phyloP scores from a whole-genome alignment of 2,329 filamentous ascomycete genomes.

The Didymella glomerata region DNA sequence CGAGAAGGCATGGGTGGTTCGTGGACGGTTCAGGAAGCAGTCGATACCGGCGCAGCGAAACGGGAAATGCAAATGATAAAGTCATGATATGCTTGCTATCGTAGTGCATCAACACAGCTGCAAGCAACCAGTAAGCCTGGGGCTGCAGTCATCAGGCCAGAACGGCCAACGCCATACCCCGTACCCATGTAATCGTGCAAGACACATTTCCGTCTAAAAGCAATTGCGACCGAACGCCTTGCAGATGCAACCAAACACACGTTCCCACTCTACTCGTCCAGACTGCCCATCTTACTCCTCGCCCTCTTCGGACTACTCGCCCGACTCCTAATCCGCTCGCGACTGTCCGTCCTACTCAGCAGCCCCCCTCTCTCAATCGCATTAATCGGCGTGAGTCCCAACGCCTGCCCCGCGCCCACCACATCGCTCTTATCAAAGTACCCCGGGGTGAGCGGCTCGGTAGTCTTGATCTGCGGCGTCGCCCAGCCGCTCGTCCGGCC shows the following conservation, averaged over 20 bases:
- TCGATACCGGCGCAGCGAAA: too few relatives aligned
- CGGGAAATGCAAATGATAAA: too few relatives aligned
- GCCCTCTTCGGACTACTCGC: slow-evolving; percentile 56
- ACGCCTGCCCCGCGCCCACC: slow-evolving; percentile 40
- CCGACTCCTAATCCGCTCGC: slow-evolving; percentile 73
- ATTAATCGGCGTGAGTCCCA: slow-evolving; percentile 42
- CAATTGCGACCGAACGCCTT: neutral
- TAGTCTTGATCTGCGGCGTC: slow-evolving; percentile 67
- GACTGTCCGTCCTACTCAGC: slow-evolving; percentile 82
- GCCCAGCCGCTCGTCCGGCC: slow-evolving; percentile 72
- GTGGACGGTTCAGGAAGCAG: too few relatives aligned
- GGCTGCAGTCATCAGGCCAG: neutral
- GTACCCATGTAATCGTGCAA: neutral
- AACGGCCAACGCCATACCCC: neutral
- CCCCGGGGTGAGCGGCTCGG: slow-evolving; percentile 23
- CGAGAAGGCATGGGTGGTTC: too few relatives aligned
- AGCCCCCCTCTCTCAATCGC: slow-evolving; percentile 70
- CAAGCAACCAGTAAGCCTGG: too few relatives aligned
- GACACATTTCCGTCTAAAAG: too few relatives aligned
- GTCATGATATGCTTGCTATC: too few relatives aligned
- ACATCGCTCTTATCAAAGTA: slow-evolving; percentile 36
- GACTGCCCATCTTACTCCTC: slow-evolving; percentile 26
- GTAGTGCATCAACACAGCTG: too few relatives aligned
- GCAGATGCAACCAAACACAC: neutral
- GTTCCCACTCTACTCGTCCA: slow-evolving; percentile 25